phyloP scores from a whole-genome alignment of 495 filamentous ascomycete genomes.

The Penicillium verhagenii region DNA sequence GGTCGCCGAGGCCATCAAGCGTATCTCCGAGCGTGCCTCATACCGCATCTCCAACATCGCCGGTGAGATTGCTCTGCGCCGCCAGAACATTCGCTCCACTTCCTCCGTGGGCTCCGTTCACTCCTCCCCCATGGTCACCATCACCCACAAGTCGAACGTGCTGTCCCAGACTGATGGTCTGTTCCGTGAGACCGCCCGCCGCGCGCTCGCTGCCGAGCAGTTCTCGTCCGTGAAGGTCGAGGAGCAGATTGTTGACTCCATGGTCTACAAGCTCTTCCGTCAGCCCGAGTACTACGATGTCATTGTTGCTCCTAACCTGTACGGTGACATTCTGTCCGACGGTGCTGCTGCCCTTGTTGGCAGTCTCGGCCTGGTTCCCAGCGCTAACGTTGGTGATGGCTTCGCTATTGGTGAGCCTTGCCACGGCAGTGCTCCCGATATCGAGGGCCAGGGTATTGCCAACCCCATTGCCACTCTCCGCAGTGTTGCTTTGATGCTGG shows the following conservation, averaged over 20 bases:
- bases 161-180: slow-evolving; percentile 94
- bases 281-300: slow-evolving; percentile 94
- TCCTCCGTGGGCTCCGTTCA: slow-evolving; percentile 54
- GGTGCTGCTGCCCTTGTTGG: slow-evolving; percentile 94
- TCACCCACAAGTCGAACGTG: slow-evolving; percentile 98
- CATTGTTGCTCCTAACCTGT: slow-evolving; percentile 96
- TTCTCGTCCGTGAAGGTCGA: slow-evolving; percentile 70
- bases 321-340: slow-evolving; percentile 95
- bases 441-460: slow-evolving; percentile 85
- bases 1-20: slow-evolving; percentile 96
- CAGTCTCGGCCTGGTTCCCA: slow-evolving; percentile 90
- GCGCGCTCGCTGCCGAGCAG: slow-evolving; percentile 61
- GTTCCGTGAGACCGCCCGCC: slow-evolving; percentile 77
- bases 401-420: slow-evolving; percentile 99
- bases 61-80: slow-evolving; percentile 85
- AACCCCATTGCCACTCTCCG: slow-evolving; percentile 95
- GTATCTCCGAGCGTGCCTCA: slow-evolving; percentile 82
- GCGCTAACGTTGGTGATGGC: slow-evolving; percentile 89
- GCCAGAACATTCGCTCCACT: slow-evolving; percentile 71
- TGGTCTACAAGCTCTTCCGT: slow-evolving; percentile 99
- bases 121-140: slow-evolving; percentile 75
- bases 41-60: slow-evolving; percentile 86
- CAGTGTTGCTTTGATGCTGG: slow-evolving; percentile 90
- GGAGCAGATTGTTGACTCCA: slow-evolving; percentile 97
- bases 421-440: slow-evolving; percentile 94